Percentiles rank a stretch among this genome's conserved stretches.
phyloP scores from a whole-genome alignment of 176 grass and related monocot species.

The Areca catechu region DNA sequence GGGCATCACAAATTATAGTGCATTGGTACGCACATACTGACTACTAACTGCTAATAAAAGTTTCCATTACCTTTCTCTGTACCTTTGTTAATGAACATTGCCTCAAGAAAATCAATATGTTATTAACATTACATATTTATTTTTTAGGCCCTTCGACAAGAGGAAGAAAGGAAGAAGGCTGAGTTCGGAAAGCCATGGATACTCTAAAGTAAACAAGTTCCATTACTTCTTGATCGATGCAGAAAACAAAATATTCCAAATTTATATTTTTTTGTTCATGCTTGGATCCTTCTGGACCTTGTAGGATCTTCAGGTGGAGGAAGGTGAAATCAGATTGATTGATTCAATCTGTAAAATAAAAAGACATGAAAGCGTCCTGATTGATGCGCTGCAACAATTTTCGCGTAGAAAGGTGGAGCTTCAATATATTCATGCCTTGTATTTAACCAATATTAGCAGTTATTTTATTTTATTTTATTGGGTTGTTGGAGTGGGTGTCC shows the following conservation, averaged over 20 bases:
- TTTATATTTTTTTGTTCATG: background rate
- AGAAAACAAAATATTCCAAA: background rate
- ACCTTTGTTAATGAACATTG: too few relatives aligned
- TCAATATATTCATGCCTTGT: background rate
- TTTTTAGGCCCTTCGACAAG: background rate
- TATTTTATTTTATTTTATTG: background rate
- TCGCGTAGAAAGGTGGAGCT: background rate
- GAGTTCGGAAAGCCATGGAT: background rate
- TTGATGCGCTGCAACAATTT: slow-evolving; percentile 1
- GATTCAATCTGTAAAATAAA: background rate
- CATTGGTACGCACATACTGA: background rate
- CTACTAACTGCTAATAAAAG: background rate
- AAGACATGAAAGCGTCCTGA: background rate
- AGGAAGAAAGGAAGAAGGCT: background rate
- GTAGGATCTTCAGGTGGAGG: slow-evolving; percentile 1
- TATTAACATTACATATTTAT: background rate
- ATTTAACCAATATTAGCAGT: background rate
- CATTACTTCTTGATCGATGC: background rate
- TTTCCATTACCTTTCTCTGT: background rate
- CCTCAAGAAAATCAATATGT: background rate
- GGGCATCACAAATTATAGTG: too few relatives aligned
- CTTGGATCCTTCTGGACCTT: background rate
- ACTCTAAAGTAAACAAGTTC: slow-evolving; percentile 2
- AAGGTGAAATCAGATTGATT: background rate
- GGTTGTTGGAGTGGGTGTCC: too few relatives aligned